phyloP scores from a whole-genome alignment of 805 yeast species.

The Saccharomyces jurei region DNA sequence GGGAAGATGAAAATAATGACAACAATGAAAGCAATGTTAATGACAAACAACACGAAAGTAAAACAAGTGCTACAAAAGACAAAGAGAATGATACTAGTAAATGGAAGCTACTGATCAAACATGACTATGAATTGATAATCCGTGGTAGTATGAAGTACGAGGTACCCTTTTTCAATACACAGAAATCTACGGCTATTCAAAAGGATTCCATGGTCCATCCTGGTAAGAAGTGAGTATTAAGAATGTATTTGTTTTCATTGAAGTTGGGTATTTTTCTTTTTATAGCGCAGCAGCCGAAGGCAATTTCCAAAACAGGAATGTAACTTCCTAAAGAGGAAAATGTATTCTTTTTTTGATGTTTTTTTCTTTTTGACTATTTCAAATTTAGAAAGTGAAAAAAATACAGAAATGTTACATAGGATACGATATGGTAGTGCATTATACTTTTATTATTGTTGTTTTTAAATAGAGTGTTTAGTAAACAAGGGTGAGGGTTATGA shows the following conservation, averaged over 20 bases:
- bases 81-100: slow-evolving; percentile 35
- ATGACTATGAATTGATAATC: slow-evolving; percentile 79
- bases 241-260: background rate
- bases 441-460: background rate
- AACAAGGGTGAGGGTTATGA: background rate
- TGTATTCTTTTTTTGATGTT: background rate
- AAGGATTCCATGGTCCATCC: slow-evolving; percentile 54
- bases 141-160: slow-evolving; percentile 76
- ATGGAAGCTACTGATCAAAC: slow-evolving; percentile 67
- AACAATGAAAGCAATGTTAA: background rate
- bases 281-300: background rate
- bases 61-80: slow-evolving; percentile 12
- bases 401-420: background rate
- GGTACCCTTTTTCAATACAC: slow-evolving; percentile 52
- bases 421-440: background rate
- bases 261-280: background rate
- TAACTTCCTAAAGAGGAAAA: background rate
- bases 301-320: background rate
- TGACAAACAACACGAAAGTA: slow-evolving; percentile 14
- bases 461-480: background rate
- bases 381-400: background rate
- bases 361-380: background rate
- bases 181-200: slow-evolving; percentile 53
- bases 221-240: background rate
- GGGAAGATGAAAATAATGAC: background rate